These are phyloP conservation scores for Petasospora rhodanensis DNA, from an alignment of 1,139 yeast genomes.

Conservation along the genomic window DNA sequence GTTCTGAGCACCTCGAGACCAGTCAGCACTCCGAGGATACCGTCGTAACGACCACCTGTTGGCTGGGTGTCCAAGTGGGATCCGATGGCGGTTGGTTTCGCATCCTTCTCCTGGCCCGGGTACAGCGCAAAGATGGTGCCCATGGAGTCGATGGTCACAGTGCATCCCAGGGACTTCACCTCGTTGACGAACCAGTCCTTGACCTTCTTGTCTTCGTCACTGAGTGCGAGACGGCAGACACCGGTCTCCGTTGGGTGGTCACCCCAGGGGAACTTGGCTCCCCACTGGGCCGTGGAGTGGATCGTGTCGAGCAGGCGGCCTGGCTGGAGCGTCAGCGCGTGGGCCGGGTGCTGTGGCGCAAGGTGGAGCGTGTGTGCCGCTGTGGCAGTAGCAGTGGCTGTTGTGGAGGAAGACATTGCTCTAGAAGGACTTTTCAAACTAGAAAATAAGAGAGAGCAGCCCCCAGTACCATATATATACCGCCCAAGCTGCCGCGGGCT, in stretches of 20 bases:
- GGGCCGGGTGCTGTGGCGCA: conserved; percentile 17
- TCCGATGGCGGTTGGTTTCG: conserved; percentile 62
- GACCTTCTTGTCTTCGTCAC: conserved; percentile 60
- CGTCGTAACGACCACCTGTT: conserved; percentile 75
- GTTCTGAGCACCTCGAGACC: conserved; percentile 67
- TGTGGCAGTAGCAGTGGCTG: too few relatives aligned
- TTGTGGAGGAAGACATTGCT: too few relatives aligned
- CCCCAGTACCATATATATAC: too few relatives aligned
- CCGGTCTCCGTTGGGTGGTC: conserved; percentile 53
- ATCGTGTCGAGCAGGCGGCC: conserved; percentile 52
- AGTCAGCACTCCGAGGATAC: conserved; percentile 61
- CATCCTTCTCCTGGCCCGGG: conserved; percentile 48
- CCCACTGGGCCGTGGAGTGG: conserved; percentile 58
- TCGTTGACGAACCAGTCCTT: conserved; percentile 64
- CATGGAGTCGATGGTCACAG: conserved; percentile 52
- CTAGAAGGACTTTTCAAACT: too few relatives aligned
- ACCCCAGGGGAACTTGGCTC: conserved; percentile 64
- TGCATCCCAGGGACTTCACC: conserved; percentile 50
- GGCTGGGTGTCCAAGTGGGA: conserved; percentile 78
- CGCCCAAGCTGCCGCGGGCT: too few relatives aligned
- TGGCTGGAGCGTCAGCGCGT: conserved; percentile 26
- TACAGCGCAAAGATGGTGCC: conserved; percentile 66
- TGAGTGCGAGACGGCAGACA: conserved; percentile 55
- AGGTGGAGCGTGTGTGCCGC: conserved; percentile 7
- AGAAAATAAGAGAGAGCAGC: too few relatives aligned